Evolutionary conservation across 139 green algal species (phyloP).

Genomic region (Zygnema cylindricum): DNA sequence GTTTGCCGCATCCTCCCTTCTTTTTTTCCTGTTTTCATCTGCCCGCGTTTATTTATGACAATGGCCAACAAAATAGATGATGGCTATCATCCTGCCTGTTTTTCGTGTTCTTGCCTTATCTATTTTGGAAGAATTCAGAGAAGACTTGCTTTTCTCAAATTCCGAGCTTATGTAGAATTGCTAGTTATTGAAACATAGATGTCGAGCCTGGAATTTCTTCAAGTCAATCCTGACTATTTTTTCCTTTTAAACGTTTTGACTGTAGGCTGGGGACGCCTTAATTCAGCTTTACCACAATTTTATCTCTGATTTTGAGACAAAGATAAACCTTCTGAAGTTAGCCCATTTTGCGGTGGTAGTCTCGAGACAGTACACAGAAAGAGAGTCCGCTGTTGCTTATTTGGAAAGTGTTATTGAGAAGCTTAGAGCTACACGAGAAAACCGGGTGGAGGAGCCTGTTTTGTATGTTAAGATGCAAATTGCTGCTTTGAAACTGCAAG

Average conservation of each 20-base stretch:
- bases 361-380: slow-evolving; percentile 68
- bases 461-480: slow-evolving; percentile 87
- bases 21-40: too few species aligned
- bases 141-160: too few species aligned
- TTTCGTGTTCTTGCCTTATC: too few species aligned
- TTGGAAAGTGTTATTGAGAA: slow-evolving; percentile 72
- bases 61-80: too few species aligned
- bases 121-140: too few species aligned
- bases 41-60: too few species aligned
- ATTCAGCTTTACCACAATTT: slow-evolving; percentile 89
- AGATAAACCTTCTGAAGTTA: slow-evolving; percentile 92
- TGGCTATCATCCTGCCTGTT: too few species aligned
- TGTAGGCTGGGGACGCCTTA: slow-evolving; percentile 65
- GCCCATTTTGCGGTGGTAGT: slow-evolving; percentile 74
- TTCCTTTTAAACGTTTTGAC: background rate
- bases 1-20: too few species aligned
- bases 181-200: too few species aligned
- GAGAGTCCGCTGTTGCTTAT: slow-evolving; percentile 70
- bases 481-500: slow-evolving; percentile 81
- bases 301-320: slow-evolving; percentile 87
- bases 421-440: slow-evolving; percentile 70
- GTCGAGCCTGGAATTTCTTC: too few species aligned
- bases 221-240: background rate
- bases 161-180: too few species aligned
- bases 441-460: slow-evolving; percentile 75